Conservation (phyloP, 352 stramenopile species). For the Globisporangium yorkense region DNA sequence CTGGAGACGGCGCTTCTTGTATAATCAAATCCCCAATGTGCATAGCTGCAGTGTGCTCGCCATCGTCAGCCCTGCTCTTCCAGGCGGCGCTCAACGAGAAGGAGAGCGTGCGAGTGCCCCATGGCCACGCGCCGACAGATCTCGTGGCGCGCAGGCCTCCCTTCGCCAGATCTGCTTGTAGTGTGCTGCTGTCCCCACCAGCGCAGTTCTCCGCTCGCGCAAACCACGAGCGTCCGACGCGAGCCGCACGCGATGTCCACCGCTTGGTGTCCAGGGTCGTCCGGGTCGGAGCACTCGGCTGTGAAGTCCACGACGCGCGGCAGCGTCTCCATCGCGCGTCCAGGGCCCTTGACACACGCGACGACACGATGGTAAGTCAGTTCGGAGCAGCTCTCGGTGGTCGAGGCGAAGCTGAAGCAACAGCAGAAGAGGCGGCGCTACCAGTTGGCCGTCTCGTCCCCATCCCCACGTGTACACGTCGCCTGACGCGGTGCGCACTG, state of each 20-base stretch:
- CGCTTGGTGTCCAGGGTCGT: constrained; percentile 22
- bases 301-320: constrained; percentile 40
- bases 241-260: constrained; percentile 39
- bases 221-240: constrained; percentile 44
- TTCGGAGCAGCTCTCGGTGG: neutral
- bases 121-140: constrained; percentile 11
- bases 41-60: neutral
- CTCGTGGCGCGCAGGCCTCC: constrained; percentile 2
- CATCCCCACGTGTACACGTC: constrained; percentile 82
- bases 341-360: constrained; percentile 14
- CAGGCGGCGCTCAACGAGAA: constrained; percentile 16
- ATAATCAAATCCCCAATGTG: neutral
- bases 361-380: neutral
- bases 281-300: constrained; percentile 16
- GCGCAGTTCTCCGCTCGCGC: constrained; percentile 33
- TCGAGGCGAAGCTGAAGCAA: neutral
- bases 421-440: constrained; percentile 16
- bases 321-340: constrained; percentile 23
- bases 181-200: constrained; percentile 34
- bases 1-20: neutral
- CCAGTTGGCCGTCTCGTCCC: constrained; percentile 65
- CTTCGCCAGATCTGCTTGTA: neutral
- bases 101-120: constrained; percentile 23
- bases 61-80: neutral
- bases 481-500: constrained; percentile 41